A percentile compares a stretch with the other conserved stretches of the same genome.
Conservation (phyloP, 345 rosid genomes). For the Moringa oleifera region DNA sequence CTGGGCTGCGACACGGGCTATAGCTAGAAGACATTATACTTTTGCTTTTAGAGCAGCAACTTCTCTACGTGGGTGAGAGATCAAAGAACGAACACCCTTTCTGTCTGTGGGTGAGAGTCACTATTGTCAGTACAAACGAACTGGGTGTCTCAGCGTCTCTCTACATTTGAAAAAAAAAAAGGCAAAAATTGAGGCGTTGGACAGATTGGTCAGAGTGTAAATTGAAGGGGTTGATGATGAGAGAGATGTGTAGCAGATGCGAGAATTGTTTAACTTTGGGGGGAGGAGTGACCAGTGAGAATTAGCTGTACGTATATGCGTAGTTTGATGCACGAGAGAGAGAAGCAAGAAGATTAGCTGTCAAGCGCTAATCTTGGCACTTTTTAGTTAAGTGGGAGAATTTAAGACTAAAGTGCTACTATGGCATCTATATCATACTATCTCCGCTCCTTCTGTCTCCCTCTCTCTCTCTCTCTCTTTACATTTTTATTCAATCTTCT, state of each 20-base stretch:
- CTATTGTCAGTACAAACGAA: too few species aligned
- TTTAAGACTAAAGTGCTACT: neutral
- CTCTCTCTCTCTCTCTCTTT: too few species aligned
- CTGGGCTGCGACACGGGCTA: conserved; percentile 70
- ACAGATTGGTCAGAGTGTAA: neutral
- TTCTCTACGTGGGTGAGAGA: neutral
- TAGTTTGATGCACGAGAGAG: conserved; percentile 13
- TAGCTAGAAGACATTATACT: conserved; percentile 10
- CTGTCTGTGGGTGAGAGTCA: neutral
- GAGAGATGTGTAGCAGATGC: neutral
- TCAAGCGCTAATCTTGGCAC: conserved; percentile 25
- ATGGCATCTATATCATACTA: neutral
- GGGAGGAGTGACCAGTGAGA: neutral
- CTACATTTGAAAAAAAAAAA: conserved; percentile 24
- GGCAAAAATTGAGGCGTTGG: neutral
- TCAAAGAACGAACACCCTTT: too few species aligned
- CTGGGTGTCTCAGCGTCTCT: conserved; percentile 7
- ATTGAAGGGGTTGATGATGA: neutral
- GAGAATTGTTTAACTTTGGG: conserved; percentile 20
- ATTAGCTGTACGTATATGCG: conserved; percentile 31
- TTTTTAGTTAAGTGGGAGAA: neutral
- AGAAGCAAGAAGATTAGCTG: conserved; percentile 30
- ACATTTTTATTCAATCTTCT: too few species aligned
- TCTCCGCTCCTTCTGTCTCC: too few species aligned
- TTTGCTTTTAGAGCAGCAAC: neutral